Base-by-base conservation (phyloP, 2,329 filamentous ascomycete genomes). In the Talaromyces sp. region DNA sequence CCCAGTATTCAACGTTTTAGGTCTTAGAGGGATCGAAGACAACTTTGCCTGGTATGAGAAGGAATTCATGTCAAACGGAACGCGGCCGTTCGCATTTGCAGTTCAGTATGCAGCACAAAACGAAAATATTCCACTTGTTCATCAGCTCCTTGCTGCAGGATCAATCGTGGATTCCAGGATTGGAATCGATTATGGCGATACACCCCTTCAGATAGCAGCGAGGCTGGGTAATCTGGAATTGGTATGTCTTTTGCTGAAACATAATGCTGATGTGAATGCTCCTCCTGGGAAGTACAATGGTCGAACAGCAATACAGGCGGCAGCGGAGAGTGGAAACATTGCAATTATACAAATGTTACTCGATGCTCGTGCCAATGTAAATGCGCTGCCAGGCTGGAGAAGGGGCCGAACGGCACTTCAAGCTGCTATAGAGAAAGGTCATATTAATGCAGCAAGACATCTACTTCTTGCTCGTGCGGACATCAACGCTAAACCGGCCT, bases 321-420 rank as follows among this genome's bases (percentile, higher is more conserved):
- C 25, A 7, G 50, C 19, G 15, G 40, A 46, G 40, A 58, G 19
- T 10, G 48, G 48, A n/a, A 52, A 28, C 2, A 39, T 39, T 9
- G 8, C 35, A 3, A 7, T 52, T n/a, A 28, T 52, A 11, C 13
- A 52, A 10, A 17, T 52, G 11, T 13, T 52, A 3, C 15, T 64
- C 13, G 35, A 60, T 1, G n/a, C 31, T 37, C 45, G 57, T 25
- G 64, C 63, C 3, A 41, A 63, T 22, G 21, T 63, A 19, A 64
- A 66, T 36, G 60, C 63, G 3, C 48, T 58, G 10, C 50, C 62
- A 10, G 36, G 25, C 11, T 2, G 22, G 3, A 19, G 3, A 10
- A 5, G 46, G 31, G 57, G 63, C 17, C 21, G 41, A 11, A 66
- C 63, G 15, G 63, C 63, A 9, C 60, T 67, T 6, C 63, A 68